phyloP scores from a whole-genome alignment of 768 basidiomycete genomes.

The Auriculariales sp. region DNA sequence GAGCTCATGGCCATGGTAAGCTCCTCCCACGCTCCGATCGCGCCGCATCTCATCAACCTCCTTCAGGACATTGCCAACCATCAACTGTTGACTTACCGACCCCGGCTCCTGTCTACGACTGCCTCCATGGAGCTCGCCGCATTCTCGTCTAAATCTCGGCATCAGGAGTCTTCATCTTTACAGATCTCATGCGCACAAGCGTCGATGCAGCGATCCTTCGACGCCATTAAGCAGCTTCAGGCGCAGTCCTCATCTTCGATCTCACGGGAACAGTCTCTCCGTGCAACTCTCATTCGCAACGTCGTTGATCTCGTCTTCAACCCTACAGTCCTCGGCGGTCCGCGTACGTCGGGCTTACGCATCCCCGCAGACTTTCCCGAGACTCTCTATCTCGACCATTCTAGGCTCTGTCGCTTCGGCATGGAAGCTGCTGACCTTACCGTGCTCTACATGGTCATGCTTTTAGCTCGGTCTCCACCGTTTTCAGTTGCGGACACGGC shows the following conservation, averaged over 20 bases:
- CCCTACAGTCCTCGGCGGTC: constrained; percentile 26
- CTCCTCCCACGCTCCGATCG: constrained; percentile 11
- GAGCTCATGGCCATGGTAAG: constrained; percentile 92
- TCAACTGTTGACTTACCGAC: constrained; percentile 82
- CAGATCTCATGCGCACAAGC: constrained; percentile 8
- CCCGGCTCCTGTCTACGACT: constrained; percentile 72
- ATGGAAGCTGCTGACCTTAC: constrained; percentile 62
- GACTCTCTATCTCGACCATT: constrained; percentile 66
- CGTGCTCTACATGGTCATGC: constrained; percentile 63
- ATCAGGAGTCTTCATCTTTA: constrained; percentile 6
- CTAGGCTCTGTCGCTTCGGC: constrained; percentile 49
- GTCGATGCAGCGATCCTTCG: constrained; percentile 8
- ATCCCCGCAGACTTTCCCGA: constrained; percentile 44
- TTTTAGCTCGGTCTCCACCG: constrained; percentile 42
- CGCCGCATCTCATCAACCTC: constrained; percentile 8
- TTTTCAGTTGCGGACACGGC: neutral
- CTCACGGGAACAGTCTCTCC: constrained; percentile 29
- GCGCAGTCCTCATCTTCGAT: no score
- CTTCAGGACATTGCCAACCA: constrained; percentile 89
- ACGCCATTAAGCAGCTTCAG: constrained; percentile 45
- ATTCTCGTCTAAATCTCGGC: constrained; percentile 37
- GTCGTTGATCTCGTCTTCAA: constrained; percentile 24
- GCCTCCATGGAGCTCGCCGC: constrained; percentile 67
- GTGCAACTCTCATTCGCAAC: constrained; percentile 4
- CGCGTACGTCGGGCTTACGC: constrained; percentile 14